Evolutionary conservation across 768 basidiomycete genomes (phyloP).

Genomic region (Lentinula sp.): DNA sequence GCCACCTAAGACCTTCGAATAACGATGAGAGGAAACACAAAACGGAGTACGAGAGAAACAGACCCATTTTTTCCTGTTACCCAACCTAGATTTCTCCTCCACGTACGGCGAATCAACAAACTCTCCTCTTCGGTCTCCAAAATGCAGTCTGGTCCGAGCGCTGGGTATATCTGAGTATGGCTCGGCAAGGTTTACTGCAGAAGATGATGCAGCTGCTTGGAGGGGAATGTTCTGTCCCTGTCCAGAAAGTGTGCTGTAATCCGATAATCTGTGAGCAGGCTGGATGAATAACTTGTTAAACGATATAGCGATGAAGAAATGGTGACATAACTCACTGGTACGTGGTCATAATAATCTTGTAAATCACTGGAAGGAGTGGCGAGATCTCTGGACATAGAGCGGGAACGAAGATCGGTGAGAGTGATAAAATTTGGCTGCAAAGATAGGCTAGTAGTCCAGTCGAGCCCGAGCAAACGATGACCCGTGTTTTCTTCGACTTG

Average conservation of each 20-base stretch:
- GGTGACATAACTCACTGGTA: neutral
- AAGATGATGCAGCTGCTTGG: neutral
- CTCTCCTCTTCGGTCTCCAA: slow-evolving; percentile 3
- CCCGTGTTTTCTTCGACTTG: too few relatives aligned
- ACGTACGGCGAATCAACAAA: neutral
- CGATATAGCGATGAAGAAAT: neutral
- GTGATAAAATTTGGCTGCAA: too few relatives aligned
- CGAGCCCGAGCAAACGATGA: too few relatives aligned
- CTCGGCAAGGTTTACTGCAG: neutral
- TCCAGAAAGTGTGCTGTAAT: neutral
- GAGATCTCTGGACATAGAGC: neutral
- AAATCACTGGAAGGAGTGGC: neutral
- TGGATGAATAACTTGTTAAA: neutral
- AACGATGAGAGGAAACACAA: neutral
- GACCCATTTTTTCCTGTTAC: neutral
- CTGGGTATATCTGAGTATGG: neutral
- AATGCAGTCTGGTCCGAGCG: neutral
- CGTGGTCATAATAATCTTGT: slow-evolving; percentile 5
- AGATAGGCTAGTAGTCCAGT: too few relatives aligned
- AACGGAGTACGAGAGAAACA: neutral
- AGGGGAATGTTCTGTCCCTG: neutral
- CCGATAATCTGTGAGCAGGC: neutral
- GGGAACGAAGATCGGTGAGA: too few relatives aligned
- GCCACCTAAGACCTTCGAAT: slow-evolving; percentile 39
- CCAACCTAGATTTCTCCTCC: neutral